A percentile compares a stretch with the other conserved stretches of the same genome.
Conservation (phyloP, 768 basidiomycete genomes). For the Calocybe gangraenosa region DNA sequence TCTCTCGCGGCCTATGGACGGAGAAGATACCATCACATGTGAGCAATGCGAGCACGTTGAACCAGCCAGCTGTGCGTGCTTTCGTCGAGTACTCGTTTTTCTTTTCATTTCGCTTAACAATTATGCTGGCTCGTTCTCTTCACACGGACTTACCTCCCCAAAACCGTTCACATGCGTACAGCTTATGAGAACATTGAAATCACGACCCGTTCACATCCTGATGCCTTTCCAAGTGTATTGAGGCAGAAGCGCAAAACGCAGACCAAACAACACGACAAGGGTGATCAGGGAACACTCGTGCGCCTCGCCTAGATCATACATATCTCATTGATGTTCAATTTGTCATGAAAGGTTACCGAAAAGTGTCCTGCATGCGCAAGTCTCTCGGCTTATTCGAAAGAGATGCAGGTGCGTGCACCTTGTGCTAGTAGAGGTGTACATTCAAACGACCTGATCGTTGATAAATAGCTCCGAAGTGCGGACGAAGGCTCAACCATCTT, state of each 20-base stretch:
- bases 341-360: conserved; percentile 70
- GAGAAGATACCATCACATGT: conserved; percentile 72
- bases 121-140: no score
- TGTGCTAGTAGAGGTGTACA: not conserved
- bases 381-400: conserved; percentile 82
- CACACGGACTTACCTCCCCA: no score
- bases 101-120: not conserved
- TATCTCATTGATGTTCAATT: not conserved
- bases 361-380: conserved; percentile 87
- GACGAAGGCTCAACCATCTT: conserved; percentile 95
- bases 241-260: conserved; percentile 87
- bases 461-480: conserved; percentile 70
- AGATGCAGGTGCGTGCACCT: conserved; percentile 63
- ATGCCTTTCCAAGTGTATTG: conserved; percentile 89
- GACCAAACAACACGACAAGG: conserved; percentile 71
- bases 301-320: conserved; percentile 9
- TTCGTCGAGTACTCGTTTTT: not conserved
- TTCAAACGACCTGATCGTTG: not conserved
- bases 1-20: conserved; percentile 74
- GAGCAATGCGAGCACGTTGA: conserved; percentile 88
- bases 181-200: conserved; percentile 92
- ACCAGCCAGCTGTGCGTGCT: conserved; percentile 77
- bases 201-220: conserved; percentile 85
- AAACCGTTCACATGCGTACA: no score
- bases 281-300: conserved; percentile 58